Evolutionary conservation across 2,329 filamentous ascomycete species (phyloP).

Genomic region (Aspergillus nomiae): DNA sequence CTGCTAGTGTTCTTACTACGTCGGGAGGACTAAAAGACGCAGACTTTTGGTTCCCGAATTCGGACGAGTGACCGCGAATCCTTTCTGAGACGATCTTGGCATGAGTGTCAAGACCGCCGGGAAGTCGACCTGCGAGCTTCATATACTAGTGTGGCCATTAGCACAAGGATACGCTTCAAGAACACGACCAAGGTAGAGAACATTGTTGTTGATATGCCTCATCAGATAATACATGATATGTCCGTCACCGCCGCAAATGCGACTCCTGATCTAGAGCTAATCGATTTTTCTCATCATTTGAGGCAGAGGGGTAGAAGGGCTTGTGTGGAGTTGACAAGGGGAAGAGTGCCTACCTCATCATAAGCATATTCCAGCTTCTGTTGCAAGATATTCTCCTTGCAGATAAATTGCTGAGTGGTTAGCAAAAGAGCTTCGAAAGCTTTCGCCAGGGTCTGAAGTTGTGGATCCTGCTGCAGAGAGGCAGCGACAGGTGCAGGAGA

Average conservation of each 20-base stretch:
- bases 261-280: slow-evolving; percentile 89
- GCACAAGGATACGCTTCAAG: slow-evolving; percentile 14
- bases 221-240: slow-evolving; percentile 59
- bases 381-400: slow-evolving; percentile 42
- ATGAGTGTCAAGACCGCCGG: slow-evolving; percentile 33
- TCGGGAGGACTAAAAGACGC: slow-evolving; percentile 67
- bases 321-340: neutral
- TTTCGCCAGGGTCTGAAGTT: slow-evolving; percentile 40
- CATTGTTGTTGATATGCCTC: slow-evolving; percentile 28
- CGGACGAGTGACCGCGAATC: slow-evolving; percentile 32
- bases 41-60: slow-evolving; percentile 46
- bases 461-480: slow-evolving; percentile 35
- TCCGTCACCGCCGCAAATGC: slow-evolving; percentile 64
- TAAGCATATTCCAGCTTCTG: slow-evolving; percentile 40
- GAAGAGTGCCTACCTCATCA: slow-evolving; percentile 40
- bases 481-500: slow-evolving; percentile 33
- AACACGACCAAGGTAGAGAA: slow-evolving; percentile 16
- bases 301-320: slow-evolving; percentile 22
- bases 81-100: slow-evolving; percentile 32
- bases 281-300: slow-evolving; percentile 53
- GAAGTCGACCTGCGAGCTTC: slow-evolving; percentile 34
- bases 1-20: slow-evolving; percentile 57
- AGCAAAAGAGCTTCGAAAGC: slow-evolving; percentile 47
- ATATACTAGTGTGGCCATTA: slow-evolving; percentile 38
- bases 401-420: slow-evolving; percentile 41